Conservation (phyloP, 2,329 filamentous ascomycete species). For the Penicillium sp. region DNA sequence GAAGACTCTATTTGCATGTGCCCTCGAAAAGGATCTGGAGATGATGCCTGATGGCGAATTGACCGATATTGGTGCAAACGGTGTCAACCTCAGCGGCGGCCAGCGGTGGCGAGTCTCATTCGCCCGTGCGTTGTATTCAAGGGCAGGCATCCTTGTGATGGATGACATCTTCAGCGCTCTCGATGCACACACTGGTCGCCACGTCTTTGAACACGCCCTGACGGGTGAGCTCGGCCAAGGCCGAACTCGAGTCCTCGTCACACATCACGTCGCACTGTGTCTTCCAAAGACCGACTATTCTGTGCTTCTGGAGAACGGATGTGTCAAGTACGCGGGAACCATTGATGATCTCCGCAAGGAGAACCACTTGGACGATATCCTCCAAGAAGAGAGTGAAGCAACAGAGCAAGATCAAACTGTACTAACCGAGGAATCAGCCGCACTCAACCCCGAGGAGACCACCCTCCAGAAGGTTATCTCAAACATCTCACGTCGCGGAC, state of each 20-base stretch:
- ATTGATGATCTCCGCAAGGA: slow-evolving; percentile 60
- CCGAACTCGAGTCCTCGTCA: slow-evolving; percentile 77
- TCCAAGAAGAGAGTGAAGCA: slow-evolving; percentile 46
- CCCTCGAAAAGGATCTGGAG: slow-evolving; percentile 73
- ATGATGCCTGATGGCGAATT: slow-evolving; percentile 76
- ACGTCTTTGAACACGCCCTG: slow-evolving; percentile 76
- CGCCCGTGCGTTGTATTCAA: slow-evolving; percentile 77
- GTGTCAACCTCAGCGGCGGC: slow-evolving; percentile 81
- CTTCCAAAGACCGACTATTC: slow-evolving; percentile 73
- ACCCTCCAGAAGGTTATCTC: slow-evolving; percentile 31
- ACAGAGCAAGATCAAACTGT: slow-evolving; percentile 43
- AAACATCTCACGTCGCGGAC: slow-evolving; percentile 19
- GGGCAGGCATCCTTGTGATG: slow-evolving; percentile 74
- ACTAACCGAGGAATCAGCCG: slow-evolving; percentile 14
- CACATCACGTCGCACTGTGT: slow-evolving; percentile 75
- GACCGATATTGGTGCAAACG: slow-evolving; percentile 82
- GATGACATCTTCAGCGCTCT: slow-evolving; percentile 84
- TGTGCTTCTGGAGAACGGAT: slow-evolving; percentile 72
- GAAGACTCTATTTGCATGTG: slow-evolving; percentile 72
- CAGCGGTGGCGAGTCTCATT: slow-evolving; percentile 83
- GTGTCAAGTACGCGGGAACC: slow-evolving; percentile 65
- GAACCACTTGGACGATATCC: slow-evolving; percentile 48
- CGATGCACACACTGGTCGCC: slow-evolving; percentile 78
- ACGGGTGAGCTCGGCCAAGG: slow-evolving; percentile 70
- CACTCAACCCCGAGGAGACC: slow-evolving; percentile 21